A percentile compares a stretch with the other conserved stretches of the same genome.
Conservation (phyloP, 2,329 filamentous ascomycete genomes). For the Arthrobotrys conoides region DNA sequence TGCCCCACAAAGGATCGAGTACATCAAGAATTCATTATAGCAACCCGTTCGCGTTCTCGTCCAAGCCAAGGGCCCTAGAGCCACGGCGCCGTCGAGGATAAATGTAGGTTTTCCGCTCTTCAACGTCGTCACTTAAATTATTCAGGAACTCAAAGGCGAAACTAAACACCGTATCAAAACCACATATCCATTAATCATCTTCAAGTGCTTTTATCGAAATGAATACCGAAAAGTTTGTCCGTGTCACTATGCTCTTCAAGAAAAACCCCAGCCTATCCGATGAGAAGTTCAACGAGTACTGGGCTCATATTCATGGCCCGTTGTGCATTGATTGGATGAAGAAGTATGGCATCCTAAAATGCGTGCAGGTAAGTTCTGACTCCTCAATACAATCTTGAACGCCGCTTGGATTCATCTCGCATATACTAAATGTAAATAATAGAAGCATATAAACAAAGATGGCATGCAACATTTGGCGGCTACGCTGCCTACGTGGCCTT, state of each 20-base stretch:
- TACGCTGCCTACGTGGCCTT: slow-evolving; percentile 1
- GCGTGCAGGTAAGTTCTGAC: slow-evolving; percentile 69
- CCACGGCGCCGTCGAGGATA: too few relatives aligned
- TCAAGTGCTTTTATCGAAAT: slow-evolving; percentile 1
- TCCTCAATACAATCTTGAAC: too few relatives aligned
- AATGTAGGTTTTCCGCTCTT: too few relatives aligned
- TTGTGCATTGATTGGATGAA: slow-evolving; percentile 62
- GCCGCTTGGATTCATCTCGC: too few relatives aligned
- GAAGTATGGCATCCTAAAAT: slow-evolving; percentile 59
- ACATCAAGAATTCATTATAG: too few relatives aligned
- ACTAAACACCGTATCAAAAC: too few relatives aligned
- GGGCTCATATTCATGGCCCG: slow-evolving; percentile 61
- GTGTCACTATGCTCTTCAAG: slow-evolving; percentile 61
- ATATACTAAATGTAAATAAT: not conserved
- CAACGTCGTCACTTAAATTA: too few relatives aligned
- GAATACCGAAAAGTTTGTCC: slow-evolving; percentile 61
- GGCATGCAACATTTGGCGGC: not conserved
- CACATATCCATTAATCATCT: too few relatives aligned
- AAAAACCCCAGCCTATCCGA: slow-evolving; percentile 59
- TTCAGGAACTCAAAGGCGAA: too few relatives aligned
- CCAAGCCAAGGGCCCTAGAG: too few relatives aligned
- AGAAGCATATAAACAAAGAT: slow-evolving; percentile 15
- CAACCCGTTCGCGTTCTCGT: too few relatives aligned
- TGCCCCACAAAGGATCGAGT: too few relatives aligned
- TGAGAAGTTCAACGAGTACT: slow-evolving; percentile 62